These are phyloP conservation scores for Phytophthora ramorum DNA, from an alignment of 352 stramenopile species.

Conservation along the genomic window DNA sequence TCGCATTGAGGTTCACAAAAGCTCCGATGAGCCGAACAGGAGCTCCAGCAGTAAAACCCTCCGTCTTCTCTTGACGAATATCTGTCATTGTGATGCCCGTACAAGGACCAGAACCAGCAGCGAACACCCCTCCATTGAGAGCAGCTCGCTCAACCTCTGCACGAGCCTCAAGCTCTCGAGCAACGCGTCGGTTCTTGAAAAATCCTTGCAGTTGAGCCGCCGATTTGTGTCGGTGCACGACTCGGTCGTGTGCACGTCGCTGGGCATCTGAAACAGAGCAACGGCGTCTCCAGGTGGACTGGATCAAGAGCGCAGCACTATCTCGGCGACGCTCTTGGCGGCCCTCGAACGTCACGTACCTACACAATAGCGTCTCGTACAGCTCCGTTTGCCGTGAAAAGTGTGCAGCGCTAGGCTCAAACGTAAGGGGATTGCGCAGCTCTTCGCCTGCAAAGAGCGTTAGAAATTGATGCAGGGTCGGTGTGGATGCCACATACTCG, in stretches of 20 bases:
- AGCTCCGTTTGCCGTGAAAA: conserved; percentile 40
- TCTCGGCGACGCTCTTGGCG: conserved; percentile 36
- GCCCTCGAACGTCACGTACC: conserved; percentile 64
- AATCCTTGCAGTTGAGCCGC: conserved; percentile 59
- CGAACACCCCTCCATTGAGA: conserved; percentile 65
- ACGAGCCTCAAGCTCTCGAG: conserved; percentile 58
- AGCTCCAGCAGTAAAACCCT: conserved; percentile 1
- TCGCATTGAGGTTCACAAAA: conserved; percentile 54
- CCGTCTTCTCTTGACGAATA: conserved; percentile 18
- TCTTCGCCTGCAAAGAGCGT: conserved; percentile 66
- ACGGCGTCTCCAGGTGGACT: conserved; percentile 69
- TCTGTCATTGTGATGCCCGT: conserved; percentile 18
- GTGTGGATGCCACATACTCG: conserved; percentile 42
- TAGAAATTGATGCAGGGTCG: conserved; percentile 52
- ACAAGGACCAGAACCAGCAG: conserved; percentile 55
- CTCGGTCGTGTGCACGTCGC: conserved; percentile 28
- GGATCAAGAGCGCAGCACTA: conserved; percentile 61
- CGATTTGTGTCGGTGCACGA: conserved; percentile 50
- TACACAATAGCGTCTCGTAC: conserved; percentile 55
- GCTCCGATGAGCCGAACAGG: conserved; percentile 50
- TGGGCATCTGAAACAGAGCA: conserved; percentile 46
- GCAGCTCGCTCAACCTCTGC: conserved; percentile 57
- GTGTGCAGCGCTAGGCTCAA: conserved; percentile 25
- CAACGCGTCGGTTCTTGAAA: conserved; percentile 52
- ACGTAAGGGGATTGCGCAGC: conserved; percentile 71